Conservation (phyloP, 2,329 filamentous ascomycete species). For the Laburnicola sp. region DNA sequence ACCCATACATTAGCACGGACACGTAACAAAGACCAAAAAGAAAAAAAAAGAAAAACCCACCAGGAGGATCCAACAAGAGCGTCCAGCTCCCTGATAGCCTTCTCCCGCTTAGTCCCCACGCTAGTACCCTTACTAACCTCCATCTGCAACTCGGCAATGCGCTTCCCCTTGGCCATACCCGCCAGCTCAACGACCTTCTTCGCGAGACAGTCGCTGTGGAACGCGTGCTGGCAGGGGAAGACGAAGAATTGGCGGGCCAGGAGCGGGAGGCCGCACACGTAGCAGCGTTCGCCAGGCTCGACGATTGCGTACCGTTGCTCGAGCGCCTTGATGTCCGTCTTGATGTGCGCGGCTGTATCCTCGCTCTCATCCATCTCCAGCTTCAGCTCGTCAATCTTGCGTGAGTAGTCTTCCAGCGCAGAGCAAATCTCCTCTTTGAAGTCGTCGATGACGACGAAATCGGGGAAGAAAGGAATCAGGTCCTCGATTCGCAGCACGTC, state of each 20-base stretch:
- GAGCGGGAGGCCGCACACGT: constrained; percentile 81
- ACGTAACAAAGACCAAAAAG: background rate
- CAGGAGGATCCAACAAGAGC: constrained; percentile 87
- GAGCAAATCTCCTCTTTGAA: constrained; percentile 98
- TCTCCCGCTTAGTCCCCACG: constrained; percentile 72
- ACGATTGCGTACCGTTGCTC: constrained; percentile 94
- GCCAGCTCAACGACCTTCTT: constrained; percentile 81
- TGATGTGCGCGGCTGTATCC: constrained; percentile 86
- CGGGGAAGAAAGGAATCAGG: constrained; percentile 95
- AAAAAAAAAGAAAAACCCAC: constrained; percentile 54
- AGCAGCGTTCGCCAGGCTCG: constrained; percentile 92
- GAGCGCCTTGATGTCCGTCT: constrained; percentile 80
- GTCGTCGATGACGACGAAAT: constrained; percentile 98
- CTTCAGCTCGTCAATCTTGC: constrained; percentile 84
- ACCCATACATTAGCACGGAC: constrained; percentile 1
- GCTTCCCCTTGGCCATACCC: constrained; percentile 72
- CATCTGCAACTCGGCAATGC: constrained; percentile 82
- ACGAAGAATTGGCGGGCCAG: constrained; percentile 95
- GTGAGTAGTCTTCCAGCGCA: constrained; percentile 89
- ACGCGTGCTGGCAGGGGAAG: constrained; percentile 96
- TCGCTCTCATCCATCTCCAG: constrained; percentile 96
- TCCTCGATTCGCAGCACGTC: constrained; percentile 94
- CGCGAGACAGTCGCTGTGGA: constrained; percentile 92
- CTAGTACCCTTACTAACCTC: constrained; percentile 78
- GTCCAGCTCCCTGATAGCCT: constrained; percentile 85